Evolutionary conservation across 1,284 basidiomycete species (phyloP).

Genomic region (Leucocoprinus gongylophorus): DNA sequence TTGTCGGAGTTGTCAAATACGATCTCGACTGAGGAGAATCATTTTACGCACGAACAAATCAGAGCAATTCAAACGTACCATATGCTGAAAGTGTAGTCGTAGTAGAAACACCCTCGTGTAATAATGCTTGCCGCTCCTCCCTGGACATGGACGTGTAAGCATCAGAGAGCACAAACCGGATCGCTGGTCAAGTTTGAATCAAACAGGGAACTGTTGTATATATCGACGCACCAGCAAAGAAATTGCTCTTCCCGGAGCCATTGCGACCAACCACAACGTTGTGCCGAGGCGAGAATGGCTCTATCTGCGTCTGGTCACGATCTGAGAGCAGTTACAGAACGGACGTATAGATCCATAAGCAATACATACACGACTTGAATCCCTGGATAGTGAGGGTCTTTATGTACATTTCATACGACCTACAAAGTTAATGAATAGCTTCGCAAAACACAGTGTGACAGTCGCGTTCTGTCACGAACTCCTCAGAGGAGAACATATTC

Average conservation of each 20-base stretch:
- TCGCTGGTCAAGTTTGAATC: slow-evolving; percentile 45
- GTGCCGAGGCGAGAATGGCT: slow-evolving; percentile 77
- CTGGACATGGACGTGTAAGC: slow-evolving; percentile 94
- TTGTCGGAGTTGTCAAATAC: slow-evolving; percentile 87
- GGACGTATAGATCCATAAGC: neutral
- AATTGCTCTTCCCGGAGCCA: slow-evolving; percentile 95
- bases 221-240: slow-evolving; percentile 72
- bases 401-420: slow-evolving; percentile 58
- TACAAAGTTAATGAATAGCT: no score
- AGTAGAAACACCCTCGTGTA: slow-evolving; percentile 90
- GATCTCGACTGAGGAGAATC: slow-evolving; percentile 55
- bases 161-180: slow-evolving; percentile 96
- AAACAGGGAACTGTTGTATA: neutral
- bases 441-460: no score
- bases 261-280: slow-evolving; percentile 95
- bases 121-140: slow-evolving; percentile 86
- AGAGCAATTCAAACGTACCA: slow-evolving; percentile 41
- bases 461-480: no score
- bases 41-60: neutral
- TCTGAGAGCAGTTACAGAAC: slow-evolving; percentile 33
- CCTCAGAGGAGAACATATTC: no score
- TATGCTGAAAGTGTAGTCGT: slow-evolving; percentile 91
- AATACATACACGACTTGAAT: slow-evolving; percentile 91
- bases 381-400: slow-evolving; percentile 93
- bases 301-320: slow-evolving; percentile 77